phyloP scores from a whole-genome alignment of 2,329 filamentous ascomycete genomes.

The Nigrospora oryzae region DNA sequence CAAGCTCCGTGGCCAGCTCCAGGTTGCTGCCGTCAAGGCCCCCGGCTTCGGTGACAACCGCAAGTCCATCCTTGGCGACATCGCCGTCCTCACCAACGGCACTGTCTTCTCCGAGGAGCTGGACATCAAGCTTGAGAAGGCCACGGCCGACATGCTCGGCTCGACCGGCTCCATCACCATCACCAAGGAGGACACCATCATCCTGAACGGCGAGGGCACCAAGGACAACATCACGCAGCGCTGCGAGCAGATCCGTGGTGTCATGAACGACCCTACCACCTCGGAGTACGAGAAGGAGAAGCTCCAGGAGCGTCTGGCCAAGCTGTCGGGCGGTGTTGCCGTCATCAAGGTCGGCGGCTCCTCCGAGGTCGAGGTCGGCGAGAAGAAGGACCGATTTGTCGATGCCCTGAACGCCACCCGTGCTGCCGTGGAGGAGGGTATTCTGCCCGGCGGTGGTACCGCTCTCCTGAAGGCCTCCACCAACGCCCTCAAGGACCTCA shows the following conservation, averaged over 20 bases:
- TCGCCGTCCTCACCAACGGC: constrained; percentile 91
- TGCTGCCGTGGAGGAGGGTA: constrained; percentile 97
- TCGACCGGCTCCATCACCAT: constrained; percentile 98
- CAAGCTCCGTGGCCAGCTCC: constrained; percentile 99
- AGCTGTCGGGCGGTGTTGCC: constrained; percentile 96
- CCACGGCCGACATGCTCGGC: constrained; percentile 89
- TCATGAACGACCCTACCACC: constrained; percentile 87
- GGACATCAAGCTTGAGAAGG: constrained; percentile 98
- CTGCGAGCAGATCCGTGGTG: constrained; percentile 97
- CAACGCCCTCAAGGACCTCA: constrained; percentile 76
- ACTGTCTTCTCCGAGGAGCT: constrained; percentile 98
- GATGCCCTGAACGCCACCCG: constrained; percentile 97
- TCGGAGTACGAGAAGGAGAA: constrained; percentile 99
- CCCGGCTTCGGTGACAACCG: constrained; percentile 99
- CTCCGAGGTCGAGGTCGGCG: constrained; percentile 95
- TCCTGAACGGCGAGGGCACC: constrained; percentile 92
- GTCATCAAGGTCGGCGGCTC: constrained; percentile 98
- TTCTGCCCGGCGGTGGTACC: constrained; percentile 96
- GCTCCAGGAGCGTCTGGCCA: constrained; percentile 98
- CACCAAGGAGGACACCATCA: constrained; percentile 99
- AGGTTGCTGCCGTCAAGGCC: constrained; percentile 97
- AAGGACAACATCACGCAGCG: constrained; percentile 91
- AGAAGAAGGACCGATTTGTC: constrained; percentile 99
- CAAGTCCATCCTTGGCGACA: constrained; percentile 97
- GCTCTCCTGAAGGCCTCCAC: constrained; percentile 93